These are phyloP conservation scores for Lasiosphaeriaceae sp. DNA, from an alignment of 495 filamentous ascomycete species.

Conservation along the genomic window DNA sequence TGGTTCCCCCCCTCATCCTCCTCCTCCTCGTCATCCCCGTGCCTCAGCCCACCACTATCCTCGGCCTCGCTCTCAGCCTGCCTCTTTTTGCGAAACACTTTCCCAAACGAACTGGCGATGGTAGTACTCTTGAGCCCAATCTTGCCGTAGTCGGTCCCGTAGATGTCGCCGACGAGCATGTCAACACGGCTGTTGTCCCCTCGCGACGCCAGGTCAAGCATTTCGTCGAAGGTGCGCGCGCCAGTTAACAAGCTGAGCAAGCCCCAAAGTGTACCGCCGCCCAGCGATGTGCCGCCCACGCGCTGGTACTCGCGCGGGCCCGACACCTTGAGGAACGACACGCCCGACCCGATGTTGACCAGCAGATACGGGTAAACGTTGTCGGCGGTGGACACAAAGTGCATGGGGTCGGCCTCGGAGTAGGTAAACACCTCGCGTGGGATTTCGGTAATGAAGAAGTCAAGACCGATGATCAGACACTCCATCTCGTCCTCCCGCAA, in stretches of 20 bases:
- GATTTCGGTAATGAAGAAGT: constrained; percentile 98
- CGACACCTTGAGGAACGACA: constrained; percentile 97
- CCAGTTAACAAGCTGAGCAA: constrained; percentile 86
- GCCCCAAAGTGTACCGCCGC: constrained; percentile 95
- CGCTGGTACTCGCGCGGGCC: constrained; percentile 80
- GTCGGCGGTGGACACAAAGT: constrained; percentile 63
- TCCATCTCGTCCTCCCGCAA: constrained; percentile 97
- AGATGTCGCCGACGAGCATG: constrained; percentile 97
- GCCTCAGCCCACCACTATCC: constrained; percentile 61
- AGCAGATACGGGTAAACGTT: constrained; percentile 94
- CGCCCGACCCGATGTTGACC: constrained; percentile 98
- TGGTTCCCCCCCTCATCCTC: constrained; percentile 1
- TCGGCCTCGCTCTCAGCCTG: constrained; percentile 72
- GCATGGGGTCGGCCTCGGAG: constrained; percentile 80
- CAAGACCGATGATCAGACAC: constrained; percentile 92
- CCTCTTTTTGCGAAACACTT: constrained; percentile 84
- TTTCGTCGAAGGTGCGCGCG: constrained; percentile 87
- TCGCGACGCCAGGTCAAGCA: constrained; percentile 88
- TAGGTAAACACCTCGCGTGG: constrained; percentile 96
- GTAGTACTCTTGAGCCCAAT: constrained; percentile 91
- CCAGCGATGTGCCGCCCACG: constrained; percentile 90
- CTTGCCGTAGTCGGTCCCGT: constrained; percentile 90
- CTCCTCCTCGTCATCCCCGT: constrained; percentile 40
- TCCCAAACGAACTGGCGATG: constrained; percentile 94
- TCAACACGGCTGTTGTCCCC: constrained; percentile 92